A percentile compares a stretch with the other conserved stretches of the same genome.
Conservation (phyloP, 2,329 filamentous ascomycete species). For the Cladorrhinum sp. region DNA sequence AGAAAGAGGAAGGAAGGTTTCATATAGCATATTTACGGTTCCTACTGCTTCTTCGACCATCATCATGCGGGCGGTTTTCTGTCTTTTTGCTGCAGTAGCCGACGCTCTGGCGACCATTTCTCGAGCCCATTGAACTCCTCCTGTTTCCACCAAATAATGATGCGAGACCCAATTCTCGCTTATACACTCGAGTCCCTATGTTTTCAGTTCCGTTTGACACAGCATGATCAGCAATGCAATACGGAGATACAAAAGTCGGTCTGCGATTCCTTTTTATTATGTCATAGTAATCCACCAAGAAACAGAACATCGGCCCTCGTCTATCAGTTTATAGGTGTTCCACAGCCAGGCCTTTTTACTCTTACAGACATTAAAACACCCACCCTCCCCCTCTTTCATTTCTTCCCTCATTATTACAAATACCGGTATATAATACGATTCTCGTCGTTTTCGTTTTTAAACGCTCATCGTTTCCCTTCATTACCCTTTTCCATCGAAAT, state of each 20-base stretch:
- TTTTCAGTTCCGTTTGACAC: neutral
- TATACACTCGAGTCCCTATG: neutral
- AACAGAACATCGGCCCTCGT: neutral
- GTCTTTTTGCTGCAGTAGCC: neutral
- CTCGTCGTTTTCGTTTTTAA: neutral
- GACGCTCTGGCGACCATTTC: neutral
- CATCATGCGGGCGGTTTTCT: neutral
- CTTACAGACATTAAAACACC: neutral
- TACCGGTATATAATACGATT: slow-evolving; percentile 18
- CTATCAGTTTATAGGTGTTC: neutral
- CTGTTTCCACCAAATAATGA: neutral
- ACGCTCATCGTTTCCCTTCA: too few relatives aligned
- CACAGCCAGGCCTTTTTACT: neutral
- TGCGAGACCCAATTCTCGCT: neutral
- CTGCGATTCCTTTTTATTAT: neutral
- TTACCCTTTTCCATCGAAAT: too few relatives aligned
- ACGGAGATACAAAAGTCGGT: neutral
- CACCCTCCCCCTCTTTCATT: neutral
- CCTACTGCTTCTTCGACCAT: neutral
- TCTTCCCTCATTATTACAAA: slow-evolving; percentile 17
- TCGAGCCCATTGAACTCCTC: neutral
- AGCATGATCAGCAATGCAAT: neutral
- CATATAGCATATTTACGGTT: neutral
- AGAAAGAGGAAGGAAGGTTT: neutral
- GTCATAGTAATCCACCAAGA: neutral